Evolutionary conservation across 306 rosid genomes (phyloP).

Genomic region (Lathyrus tuberosus): DNA sequence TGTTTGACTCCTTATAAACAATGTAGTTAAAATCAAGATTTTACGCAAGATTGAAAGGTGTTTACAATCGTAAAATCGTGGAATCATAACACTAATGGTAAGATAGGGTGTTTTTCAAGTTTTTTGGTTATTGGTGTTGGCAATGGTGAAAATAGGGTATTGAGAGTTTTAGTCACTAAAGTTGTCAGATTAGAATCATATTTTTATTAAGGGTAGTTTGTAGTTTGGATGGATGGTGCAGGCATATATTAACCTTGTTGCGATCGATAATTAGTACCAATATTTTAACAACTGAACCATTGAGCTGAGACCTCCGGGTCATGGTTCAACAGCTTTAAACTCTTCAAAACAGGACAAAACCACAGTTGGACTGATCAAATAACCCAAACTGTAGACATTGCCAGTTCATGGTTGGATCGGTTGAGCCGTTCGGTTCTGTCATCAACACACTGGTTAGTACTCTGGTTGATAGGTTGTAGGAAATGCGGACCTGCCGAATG

Average conservation of each 20-base stretch:
- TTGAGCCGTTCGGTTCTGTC: background rate
- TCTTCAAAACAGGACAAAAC: background rate
- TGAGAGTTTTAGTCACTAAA: background rate
- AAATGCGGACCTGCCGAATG: slow-evolving; percentile 31
- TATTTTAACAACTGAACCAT: background rate
- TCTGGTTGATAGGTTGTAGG: slow-evolving; percentile 27
- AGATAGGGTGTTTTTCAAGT: too few relatives aligned
- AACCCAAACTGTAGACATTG: background rate
- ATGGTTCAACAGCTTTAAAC: background rate
- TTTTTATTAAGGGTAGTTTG: slow-evolving; percentile 10
- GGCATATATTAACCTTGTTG: background rate
- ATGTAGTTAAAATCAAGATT: too few relatives aligned
- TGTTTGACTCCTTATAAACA: background rate
- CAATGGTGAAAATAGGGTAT: slow-evolving; percentile 9
- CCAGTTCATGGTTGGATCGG: background rate
- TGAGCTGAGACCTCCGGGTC: background rate
- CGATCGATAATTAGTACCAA: background rate
- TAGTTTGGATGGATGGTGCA: background rate
- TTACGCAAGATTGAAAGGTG: too few relatives aligned
- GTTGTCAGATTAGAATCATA: slow-evolving; percentile 18
- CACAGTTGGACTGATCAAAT: background rate
- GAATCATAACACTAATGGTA: too few relatives aligned
- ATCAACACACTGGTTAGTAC: background rate
- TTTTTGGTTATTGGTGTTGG: background rate
- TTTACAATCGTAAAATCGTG: too few relatives aligned